These are phyloP conservation scores for Rhodotorula kratochvilovae DNA, from an alignment of 768 basidiomycete genomes.

Conservation along the genomic window DNA sequence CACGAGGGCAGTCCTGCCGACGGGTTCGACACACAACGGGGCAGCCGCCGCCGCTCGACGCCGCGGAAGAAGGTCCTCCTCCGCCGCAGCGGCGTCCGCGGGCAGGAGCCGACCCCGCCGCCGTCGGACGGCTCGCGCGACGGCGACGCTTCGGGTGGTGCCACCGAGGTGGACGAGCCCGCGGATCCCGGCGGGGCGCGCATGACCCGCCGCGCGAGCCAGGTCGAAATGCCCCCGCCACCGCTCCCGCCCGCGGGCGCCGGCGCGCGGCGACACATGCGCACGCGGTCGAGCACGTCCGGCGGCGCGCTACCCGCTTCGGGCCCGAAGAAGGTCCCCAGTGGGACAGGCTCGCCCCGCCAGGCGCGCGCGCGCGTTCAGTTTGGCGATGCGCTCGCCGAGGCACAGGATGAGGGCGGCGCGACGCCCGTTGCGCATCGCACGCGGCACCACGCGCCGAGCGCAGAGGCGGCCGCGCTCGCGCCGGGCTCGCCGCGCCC, in stretches of 20 bases:
- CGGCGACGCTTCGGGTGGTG: neutral
- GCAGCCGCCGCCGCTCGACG: neutral
- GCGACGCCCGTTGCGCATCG: conserved; percentile 30
- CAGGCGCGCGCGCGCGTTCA: neutral
- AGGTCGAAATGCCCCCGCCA: conserved; percentile 23
- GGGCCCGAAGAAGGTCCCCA: conserved; percentile 3
- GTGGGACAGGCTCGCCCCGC: neutral
- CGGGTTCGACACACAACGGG: neutral
- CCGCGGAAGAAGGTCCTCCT: neutral
- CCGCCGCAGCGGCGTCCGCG: conserved; percentile 7
- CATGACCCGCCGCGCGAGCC: conserved; percentile 14
- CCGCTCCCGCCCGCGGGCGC: neutral
- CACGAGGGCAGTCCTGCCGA: conserved; percentile 20
- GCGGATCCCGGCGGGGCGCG: conserved; percentile 48
- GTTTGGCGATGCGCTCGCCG: neutral
- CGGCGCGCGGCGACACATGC: neutral
- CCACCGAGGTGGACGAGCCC: conserved; percentile 41
- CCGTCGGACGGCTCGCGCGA: conserved; percentile 17
- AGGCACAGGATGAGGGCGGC: neutral
- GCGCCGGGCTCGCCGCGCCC: neutral
- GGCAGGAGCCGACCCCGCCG: conserved; percentile 17
- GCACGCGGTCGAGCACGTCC: neutral
- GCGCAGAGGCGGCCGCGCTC: neutral
- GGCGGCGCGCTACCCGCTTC: neutral
- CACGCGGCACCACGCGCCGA: conserved; percentile 3